phyloP scores from a whole-genome alignment of 228 moss, liverwort and hornwort genomes.

The Sphagnum magellanicum region DNA sequence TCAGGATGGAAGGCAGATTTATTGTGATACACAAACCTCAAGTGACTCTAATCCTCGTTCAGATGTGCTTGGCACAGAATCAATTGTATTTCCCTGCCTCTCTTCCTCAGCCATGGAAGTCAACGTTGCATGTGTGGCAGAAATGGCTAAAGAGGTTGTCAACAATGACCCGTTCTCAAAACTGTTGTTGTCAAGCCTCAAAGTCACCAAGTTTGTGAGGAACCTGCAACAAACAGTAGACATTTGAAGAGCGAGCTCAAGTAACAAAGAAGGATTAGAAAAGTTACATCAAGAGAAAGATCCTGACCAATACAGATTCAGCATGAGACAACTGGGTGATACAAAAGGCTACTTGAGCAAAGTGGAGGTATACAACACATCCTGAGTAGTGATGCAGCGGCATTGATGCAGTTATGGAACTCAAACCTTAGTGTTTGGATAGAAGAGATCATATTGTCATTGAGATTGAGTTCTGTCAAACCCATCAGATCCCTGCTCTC shows the following conservation, averaged over 20 bases:
- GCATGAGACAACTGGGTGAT: background rate
- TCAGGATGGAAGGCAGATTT: too few species aligned
- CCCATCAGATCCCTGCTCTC: constrained; percentile 47
- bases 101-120: constrained; percentile 20
- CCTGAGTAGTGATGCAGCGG: too few species aligned
- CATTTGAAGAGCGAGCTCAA: background rate
- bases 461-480: constrained; percentile 85
- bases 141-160: too few species aligned
- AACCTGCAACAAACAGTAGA: constrained; percentile 26
- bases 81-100: constrained; percentile 30
- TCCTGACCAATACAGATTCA: background rate
- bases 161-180: constrained; percentile 69
- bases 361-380: too few species aligned
- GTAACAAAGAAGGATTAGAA: background rate
- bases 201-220: constrained; percentile 46
- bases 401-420: too few species aligned
- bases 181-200: constrained; percentile 76
- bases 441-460: constrained; percentile 74
- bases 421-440: constrained; percentile 64
- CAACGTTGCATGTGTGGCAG: too few species aligned
- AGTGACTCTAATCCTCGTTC: constrained; percentile 53
- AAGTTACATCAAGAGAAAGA: background rate
- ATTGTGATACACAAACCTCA: constrained; percentile 18
- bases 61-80: constrained; percentile 28
- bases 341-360: too few species aligned